Evolutionary conservation across 2,329 filamentous ascomycete genomes (phyloP).

Genomic region (Ceratocystis cubensis): DNA sequence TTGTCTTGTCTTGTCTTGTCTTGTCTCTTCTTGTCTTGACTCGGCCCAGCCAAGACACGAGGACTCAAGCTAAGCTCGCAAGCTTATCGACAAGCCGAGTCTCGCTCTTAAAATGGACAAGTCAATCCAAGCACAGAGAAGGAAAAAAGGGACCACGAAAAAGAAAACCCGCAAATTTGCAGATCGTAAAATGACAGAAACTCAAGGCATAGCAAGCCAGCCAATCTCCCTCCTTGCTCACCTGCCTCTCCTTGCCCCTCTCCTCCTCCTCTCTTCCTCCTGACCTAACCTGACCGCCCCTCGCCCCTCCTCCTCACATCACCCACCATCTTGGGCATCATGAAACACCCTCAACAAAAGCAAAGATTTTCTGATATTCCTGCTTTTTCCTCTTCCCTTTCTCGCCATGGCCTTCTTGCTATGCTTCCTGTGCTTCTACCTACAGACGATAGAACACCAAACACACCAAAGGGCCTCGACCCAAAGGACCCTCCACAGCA

Average conservation of each 20-base stretch:
- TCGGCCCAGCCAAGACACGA: background rate
- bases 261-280: background rate
- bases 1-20: background rate
- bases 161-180: background rate
- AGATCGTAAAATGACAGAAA: background rate
- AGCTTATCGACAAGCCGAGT: background rate
- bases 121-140: background rate
- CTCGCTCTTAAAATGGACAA: background rate
- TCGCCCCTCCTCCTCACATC: background rate
- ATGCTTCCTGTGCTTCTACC: too few species aligned
- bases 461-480: too few species aligned
- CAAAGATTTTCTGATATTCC: background rate
- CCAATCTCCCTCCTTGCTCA: background rate
- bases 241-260: background rate
- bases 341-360: background rate
- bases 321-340: conserved; percentile 2
- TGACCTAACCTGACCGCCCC: background rate
- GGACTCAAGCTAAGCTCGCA: background rate
- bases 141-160: background rate
- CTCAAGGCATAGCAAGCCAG: background rate
- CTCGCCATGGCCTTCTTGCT: too few species aligned
- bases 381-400: background rate
- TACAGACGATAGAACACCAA: too few species aligned
- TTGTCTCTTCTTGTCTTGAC: background rate
- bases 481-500: too few species aligned